These are phyloP conservation scores for Coffea eugenioides DNA, from an alignment of 257 asterid species.

Conservation along the genomic window DNA sequence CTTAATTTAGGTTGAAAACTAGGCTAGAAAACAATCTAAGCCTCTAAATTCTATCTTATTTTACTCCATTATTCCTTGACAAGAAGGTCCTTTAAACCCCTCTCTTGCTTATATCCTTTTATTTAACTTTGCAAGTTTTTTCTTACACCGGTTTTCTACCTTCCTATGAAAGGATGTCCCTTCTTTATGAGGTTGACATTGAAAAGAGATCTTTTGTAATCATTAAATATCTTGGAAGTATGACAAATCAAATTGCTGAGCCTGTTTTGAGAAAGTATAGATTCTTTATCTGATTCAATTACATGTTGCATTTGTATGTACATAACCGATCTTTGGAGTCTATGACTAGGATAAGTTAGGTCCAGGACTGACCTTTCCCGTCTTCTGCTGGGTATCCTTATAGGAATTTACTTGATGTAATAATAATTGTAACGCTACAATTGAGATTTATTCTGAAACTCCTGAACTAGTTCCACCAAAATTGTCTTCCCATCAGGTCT, in stretches of 20 bases:
- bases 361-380: background rate
- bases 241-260: background rate
- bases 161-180: too few species aligned
- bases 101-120: too few species aligned
- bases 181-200: too few species aligned
- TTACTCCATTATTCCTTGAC: too few species aligned
- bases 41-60: too few species aligned
- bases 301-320: background rate
- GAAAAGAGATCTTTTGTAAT: too few species aligned
- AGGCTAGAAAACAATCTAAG: too few species aligned
- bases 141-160: too few species aligned
- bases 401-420: background rate
- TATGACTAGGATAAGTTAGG: background rate
- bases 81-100: too few species aligned
- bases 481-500: background rate
- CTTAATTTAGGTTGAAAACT: too few species aligned
- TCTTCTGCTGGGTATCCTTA: background rate
- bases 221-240: too few species aligned
- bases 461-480: background rate
- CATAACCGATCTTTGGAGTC: background rate
- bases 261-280: background rate
- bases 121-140: too few species aligned
- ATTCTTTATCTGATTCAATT: background rate
- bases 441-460: background rate
- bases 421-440: background rate